Evolutionary conservation across 208 protist genomes (phyloP).

Genomic region (Entamoeba invadens): DNA sequence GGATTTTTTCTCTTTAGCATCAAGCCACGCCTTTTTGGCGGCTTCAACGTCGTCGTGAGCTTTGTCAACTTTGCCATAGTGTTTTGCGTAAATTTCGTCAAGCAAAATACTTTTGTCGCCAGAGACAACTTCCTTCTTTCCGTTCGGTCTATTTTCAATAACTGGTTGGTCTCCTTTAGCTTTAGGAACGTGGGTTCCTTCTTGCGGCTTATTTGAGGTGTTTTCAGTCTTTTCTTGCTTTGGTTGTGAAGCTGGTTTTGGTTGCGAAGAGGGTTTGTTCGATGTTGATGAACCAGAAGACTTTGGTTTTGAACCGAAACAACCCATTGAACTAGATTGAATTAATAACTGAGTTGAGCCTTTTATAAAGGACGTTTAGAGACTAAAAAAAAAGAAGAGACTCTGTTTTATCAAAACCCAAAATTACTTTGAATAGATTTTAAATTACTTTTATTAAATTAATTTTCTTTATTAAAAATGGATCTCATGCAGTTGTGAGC

Average conservation of each 20-base stretch:
- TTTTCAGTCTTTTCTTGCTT: not conserved
- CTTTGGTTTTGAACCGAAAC: not conserved
- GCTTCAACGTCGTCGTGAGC: not conserved
- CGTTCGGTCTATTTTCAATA: not conserved
- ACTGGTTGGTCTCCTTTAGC: not conserved
- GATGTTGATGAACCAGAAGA: not conserved
- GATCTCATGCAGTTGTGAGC: too few relatives aligned
- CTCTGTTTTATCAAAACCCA: too few relatives aligned
- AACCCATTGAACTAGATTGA: not conserved
- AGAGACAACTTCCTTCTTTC: not conserved
- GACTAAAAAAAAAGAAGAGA: too few relatives aligned
- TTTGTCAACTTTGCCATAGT: not conserved
- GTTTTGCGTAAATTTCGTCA: not conserved
- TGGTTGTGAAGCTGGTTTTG: not conserved
- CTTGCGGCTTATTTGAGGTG: not conserved
- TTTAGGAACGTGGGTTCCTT: not conserved
- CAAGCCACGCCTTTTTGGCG: not conserved
- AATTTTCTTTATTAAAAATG: too few relatives aligned
- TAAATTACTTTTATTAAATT: too few relatives aligned
- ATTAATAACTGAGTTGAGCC: too few relatives aligned
- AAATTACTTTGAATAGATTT: too few relatives aligned
- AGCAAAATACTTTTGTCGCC: not conserved
- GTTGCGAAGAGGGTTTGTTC: not conserved
- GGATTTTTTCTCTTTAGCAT: not conserved
- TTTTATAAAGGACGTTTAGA: too few relatives aligned